Conservation (phyloP, 2,329 filamentous ascomycete genomes). For the Fusarium sp. region DNA sequence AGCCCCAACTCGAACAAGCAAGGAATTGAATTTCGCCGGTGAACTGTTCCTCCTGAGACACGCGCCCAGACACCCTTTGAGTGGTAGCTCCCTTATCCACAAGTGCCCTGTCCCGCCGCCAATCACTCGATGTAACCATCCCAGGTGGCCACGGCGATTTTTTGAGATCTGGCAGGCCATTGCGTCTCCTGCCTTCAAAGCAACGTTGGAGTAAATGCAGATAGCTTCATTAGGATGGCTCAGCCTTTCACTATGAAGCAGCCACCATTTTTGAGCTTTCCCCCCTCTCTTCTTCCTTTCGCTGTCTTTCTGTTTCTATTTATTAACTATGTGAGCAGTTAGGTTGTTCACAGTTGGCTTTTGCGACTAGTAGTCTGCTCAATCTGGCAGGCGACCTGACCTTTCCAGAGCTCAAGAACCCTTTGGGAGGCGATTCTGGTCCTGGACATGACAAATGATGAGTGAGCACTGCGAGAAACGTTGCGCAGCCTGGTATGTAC, state of each 20-base stretch:
- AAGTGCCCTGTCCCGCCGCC: slow-evolving; percentile 25
- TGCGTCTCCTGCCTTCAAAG: slow-evolving; percentile 35
- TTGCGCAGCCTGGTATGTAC: slow-evolving; percentile 7
- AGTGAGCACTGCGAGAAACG: slow-evolving; percentile 30
- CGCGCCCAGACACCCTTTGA: slow-evolving; percentile 39
- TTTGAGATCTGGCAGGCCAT: slow-evolving; percentile 43
- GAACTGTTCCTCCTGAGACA: slow-evolving; percentile 42
- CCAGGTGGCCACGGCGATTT: slow-evolving; percentile 40
- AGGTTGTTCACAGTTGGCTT: slow-evolving; percentile 10
- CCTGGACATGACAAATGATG: slow-evolving; percentile 34
- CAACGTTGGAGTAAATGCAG: slow-evolving; percentile 30
- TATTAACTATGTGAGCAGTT: neutral
- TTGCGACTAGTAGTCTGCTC: neutral
- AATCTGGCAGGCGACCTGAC: neutral
- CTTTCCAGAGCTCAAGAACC: neutral
- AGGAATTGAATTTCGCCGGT: slow-evolving; percentile 38
- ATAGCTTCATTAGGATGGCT: slow-evolving; percentile 28
- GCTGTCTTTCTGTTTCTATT: neutral
- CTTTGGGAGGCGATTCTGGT: slow-evolving; percentile 27
- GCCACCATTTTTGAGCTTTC: slow-evolving; percentile 17
- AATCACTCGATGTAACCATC: slow-evolving; percentile 42
- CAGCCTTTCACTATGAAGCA: slow-evolving; percentile 5
- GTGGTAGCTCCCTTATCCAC: slow-evolving; percentile 38
- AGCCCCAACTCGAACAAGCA: slow-evolving; percentile 27
- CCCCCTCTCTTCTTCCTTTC: neutral